Conservation (phyloP, 2,329 filamentous ascomycete genomes). For the Fusarium hostae region DNA sequence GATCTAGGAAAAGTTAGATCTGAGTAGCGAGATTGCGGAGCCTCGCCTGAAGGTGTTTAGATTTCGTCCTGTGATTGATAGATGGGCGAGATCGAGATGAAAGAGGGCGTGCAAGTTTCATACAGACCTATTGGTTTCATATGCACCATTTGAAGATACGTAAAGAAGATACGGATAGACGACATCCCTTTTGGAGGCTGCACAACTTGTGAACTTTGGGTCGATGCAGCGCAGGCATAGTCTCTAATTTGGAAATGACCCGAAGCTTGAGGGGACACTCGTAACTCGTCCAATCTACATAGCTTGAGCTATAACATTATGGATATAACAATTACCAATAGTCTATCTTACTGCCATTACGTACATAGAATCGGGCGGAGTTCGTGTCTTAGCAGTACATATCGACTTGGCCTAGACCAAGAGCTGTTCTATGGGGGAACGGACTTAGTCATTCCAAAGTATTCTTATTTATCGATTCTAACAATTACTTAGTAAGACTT, state of each 20-base stretch:
- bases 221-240: not conserved
- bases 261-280: not conserved
- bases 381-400: not conserved
- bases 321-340: fast-evolving
- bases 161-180: not conserved
- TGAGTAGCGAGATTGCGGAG: too few relatives aligned
- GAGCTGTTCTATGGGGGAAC: not conserved
- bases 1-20: fast-evolving
- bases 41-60: not conserved
- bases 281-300: not conserved
- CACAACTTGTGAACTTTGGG: not conserved
- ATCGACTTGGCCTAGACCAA: not conserved
- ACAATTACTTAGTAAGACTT: not conserved
- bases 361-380: not conserved
- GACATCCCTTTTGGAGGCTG: not conserved
- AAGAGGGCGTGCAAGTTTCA: not conserved
- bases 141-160: not conserved
- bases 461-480: fast-evolving
- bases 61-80: not conserved
- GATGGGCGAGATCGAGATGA: not conserved
- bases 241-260: not conserved
- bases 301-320: not conserved
- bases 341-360: too few relatives aligned
- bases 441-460: not conserved
- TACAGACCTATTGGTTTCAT: not conserved